Base-by-base conservation (phyloP, 2,329 filamentous ascomycete species). In the Penicillium occitanis region DNA sequence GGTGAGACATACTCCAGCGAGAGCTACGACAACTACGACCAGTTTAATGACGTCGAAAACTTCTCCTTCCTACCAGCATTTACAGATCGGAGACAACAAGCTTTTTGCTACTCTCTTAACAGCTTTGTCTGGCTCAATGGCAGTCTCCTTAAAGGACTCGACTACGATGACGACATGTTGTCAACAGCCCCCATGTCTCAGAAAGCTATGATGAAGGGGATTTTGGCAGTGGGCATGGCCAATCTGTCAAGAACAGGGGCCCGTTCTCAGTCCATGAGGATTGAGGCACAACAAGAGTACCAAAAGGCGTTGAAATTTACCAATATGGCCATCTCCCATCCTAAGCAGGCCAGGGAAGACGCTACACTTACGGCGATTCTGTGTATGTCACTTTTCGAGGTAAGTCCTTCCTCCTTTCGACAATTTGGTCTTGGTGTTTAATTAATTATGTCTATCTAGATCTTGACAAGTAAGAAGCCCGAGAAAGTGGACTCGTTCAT, bases 381-480 rank as follows among this genome's bases (percentile, higher is more conserved):
- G 50, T 80, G 86, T 70, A 81, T 89, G 69, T 86, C 86, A 57
- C 80, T 88, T 73, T 89, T 87, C 68, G 87, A 89, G 80, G 86
- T 88, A 75, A 71, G 77, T 17, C 25, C 44, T 19, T 14, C 10
- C 28, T 40, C 19, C 22, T 42, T 25, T 25, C 25, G 25, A 25
- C 25, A 25, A 11, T 35, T 35, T 35, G 6, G 8, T 35, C 10
- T 11, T 11, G 33, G 33, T 35, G 33, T 11, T 10, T 11, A 10
- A 35, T 10, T 35, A 13, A 46, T 58, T 22, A 30, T 4, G 8
- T 10, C 13, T 17, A 11, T 60, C 42, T 17, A 80, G 78, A 69
- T 79, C 33, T 70, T 79, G 19, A 78, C 76, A 7, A 76, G 75
- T 66, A 74, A 83, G 42, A 80, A 80, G 2, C 78, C 80, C 42